Conservation (phyloP, 495 filamentous ascomycete genomes). For the Hypoxylon cercidicola region DNA sequence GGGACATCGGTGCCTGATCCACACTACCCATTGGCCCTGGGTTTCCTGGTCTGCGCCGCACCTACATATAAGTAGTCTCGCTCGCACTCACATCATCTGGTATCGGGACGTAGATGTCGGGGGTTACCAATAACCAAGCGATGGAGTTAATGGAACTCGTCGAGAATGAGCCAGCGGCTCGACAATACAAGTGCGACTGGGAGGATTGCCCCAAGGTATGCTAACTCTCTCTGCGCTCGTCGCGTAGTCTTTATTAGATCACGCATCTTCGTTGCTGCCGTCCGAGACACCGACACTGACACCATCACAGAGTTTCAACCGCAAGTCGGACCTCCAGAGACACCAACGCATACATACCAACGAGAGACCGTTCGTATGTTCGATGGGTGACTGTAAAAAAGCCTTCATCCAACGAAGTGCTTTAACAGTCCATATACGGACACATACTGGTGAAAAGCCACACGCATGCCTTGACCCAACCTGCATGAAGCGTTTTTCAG, state of each 20-base stretch:
- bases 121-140: slow-evolving; percentile 40
- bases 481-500: slow-evolving; percentile 88
- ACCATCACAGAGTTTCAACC: slow-evolving; percentile 79
- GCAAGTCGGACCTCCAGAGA: slow-evolving; percentile 89
- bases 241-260: not conserved
- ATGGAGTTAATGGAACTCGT: slow-evolving; percentile 67
- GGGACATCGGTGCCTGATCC: slow-evolving; percentile 37
- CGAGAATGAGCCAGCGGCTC: slow-evolving; percentile 61
- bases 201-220: slow-evolving; percentile 65
- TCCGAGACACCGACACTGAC: slow-evolving; percentile 38
- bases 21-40: slow-evolving; percentile 31
- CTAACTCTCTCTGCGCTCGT: slow-evolving; percentile 5
- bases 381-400: slow-evolving; percentile 76
- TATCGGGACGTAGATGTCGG: slow-evolving; percentile 38
- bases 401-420: slow-evolving; percentile 92
- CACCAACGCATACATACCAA: slow-evolving; percentile 93
- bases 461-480: slow-evolving; percentile 81
- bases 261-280: slow-evolving; percentile 1
- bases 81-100: slow-evolving; percentile 43
- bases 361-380: slow-evolving; percentile 83
- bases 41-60: slow-evolving; percentile 42
- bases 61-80: slow-evolving; percentile 50
- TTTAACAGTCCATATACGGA: slow-evolving; percentile 85
- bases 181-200: slow-evolving; percentile 66
- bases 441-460: slow-evolving; percentile 90